Conservation (phyloP, 805 yeast species). For the Yueomyces sinensis region DNA sequence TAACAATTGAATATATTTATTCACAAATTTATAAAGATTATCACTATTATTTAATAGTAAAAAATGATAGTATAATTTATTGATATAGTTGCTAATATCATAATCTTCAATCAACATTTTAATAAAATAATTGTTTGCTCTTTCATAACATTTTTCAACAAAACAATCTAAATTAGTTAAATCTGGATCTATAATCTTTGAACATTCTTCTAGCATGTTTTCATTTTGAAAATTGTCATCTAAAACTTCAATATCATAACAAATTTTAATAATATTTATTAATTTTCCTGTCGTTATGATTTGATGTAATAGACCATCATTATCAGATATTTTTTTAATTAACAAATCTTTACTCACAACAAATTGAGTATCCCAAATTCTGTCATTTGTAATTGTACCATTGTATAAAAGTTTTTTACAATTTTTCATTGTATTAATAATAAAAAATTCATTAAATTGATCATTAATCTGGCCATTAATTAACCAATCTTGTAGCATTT, state of each 20-base stretch:
- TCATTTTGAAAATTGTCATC: constrained; percentile 13
- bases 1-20: constrained; percentile 13
- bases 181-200: constrained; percentile 16
- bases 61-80: constrained; percentile 41
- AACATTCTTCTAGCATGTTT: not conserved
- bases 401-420: not conserved
- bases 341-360: constrained; percentile 35
- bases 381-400: not conserved
- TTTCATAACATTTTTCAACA: constrained; percentile 45
- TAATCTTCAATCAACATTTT: constrained; percentile 49
- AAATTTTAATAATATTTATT: constrained; percentile 42
- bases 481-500: constrained; percentile 71
- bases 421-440: constrained; percentile 29
- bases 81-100: constrained; percentile 34
- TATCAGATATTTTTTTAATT: not conserved
- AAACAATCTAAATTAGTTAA: constrained; percentile 35
- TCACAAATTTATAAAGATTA: constrained; percentile 11
- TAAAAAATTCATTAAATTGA: constrained; percentile 69
- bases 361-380: constrained; percentile 56
- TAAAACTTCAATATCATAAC: constrained; percentile 10
- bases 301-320: constrained; percentile 51
- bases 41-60: constrained; percentile 25
- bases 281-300: constrained; percentile 69
- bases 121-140: constrained; percentile 53
- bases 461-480: constrained; percentile 62